Conservation (phyloP, 129 eudicot genomes). For the Glebionis coronaria region DNA sequence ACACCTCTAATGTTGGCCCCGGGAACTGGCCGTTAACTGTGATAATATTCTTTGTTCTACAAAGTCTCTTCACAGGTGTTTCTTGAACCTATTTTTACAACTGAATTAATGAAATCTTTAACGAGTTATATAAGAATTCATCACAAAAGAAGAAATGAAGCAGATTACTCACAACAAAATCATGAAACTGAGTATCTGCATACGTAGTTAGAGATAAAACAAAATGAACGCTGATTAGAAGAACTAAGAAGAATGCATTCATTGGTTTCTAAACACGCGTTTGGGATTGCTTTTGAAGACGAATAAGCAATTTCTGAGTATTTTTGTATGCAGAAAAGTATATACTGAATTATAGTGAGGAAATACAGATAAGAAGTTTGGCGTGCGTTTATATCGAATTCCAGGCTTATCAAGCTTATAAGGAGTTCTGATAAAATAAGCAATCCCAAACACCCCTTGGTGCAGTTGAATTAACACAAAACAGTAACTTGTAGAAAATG, state of each 20-base stretch:
- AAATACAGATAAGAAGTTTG: too few relatives aligned
- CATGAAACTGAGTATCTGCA: conserved; percentile 15
- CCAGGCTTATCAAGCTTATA: too few relatives aligned
- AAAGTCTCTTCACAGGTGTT: conserved; percentile 41
- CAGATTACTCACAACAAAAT: conserved; percentile 14
- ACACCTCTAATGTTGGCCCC: conserved; percentile 31
- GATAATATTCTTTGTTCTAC: conserved; percentile 43
- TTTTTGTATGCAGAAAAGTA: too few relatives aligned
- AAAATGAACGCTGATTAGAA: conserved; percentile 3
- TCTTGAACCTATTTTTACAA: conserved; percentile 7
- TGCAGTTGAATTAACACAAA: neutral
- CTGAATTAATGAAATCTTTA: neutral
- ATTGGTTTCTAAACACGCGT: conserved; percentile 3
- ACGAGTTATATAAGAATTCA: too few relatives aligned
- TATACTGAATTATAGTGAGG: too few relatives aligned
- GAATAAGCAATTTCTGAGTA: too few relatives aligned
- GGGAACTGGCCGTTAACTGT: conserved; percentile 51
- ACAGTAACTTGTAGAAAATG: neutral
- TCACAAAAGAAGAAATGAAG: neutral
- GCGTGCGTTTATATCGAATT: too few relatives aligned
- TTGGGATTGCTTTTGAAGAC: neutral
- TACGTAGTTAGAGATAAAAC: conserved; percentile 3
- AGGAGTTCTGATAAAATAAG: too few relatives aligned
- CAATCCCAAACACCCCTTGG: neutral
- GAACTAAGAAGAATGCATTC: conserved; percentile 11